Evolutionary conservation across 768 basidiomycete genomes (phyloP).

Genomic region (Pleurotus citrinopileatus): DNA sequence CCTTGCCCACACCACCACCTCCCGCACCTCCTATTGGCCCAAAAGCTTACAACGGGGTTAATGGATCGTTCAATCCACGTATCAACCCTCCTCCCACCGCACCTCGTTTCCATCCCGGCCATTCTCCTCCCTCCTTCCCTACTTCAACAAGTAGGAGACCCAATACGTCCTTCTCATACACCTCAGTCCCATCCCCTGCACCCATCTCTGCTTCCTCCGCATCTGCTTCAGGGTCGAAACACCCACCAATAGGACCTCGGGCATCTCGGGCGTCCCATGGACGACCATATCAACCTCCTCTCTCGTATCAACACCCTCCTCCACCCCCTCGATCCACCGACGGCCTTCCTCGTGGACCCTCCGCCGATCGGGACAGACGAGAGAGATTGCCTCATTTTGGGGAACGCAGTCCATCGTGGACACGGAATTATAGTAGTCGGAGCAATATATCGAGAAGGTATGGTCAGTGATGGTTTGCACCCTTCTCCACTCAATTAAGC

Average conservation of each 20-base stretch:
- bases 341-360: slow-evolving; percentile 46
- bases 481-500: too few species aligned
- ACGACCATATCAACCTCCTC: slow-evolving; percentile 12
- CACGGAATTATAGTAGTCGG: too few species aligned
- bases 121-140: slow-evolving; percentile 19
- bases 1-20: not conserved
- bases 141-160: slow-evolving; percentile 13
- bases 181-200: not conserved
- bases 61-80: slow-evolving; percentile 23
- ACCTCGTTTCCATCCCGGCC: slow-evolving; percentile 41
- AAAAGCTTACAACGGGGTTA: slow-evolving; percentile 20
- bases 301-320: slow-evolving; percentile 7
- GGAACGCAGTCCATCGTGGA: too few species aligned
- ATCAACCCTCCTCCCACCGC: slow-evolving; percentile 44
- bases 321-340: slow-evolving; percentile 17
- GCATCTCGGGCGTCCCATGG: slow-evolving; percentile 14
- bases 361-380: slow-evolving; percentile 52
- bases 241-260: too few species aligned
- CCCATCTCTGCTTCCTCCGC: too few species aligned
- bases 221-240: too few species aligned
- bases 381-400: too few species aligned
- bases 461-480: too few species aligned
- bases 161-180: not conserved
- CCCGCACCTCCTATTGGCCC: slow-evolving; percentile 17
- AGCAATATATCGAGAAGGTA: too few species aligned